Evolutionary conservation across 192 early-diverging fungal species (phyloP), one percentile per base, ranked within the genome.

Genomic region (Coemansia sp.): DNA sequence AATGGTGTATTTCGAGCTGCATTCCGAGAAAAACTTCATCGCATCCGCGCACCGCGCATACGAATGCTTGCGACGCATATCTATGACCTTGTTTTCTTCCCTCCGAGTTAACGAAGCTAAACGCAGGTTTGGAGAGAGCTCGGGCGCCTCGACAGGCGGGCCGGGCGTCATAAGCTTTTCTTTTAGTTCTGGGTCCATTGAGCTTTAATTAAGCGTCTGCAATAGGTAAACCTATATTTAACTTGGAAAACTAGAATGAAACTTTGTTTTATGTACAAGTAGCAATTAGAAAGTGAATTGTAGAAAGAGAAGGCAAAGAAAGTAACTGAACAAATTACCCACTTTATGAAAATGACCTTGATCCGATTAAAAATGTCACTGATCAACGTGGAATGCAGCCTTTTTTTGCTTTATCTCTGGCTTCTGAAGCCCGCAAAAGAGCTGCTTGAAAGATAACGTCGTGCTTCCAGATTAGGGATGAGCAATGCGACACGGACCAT

Each of bases 1-100:
- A 17, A 82, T 60, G 4, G 79, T 82, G 73, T 82, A 72, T 31
- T 76, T 54, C 17, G 74, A 33, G 62, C 79, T 82, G 54, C 79
- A 82, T 51, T 82, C 71, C 20, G 73, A 70, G 45, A 82, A 82
- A 42, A 66, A 29, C 28, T 61, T 64, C 71, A 82, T 65, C 2
- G 73, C 61, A 5, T 70, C 68, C 4, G 60, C 60, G 59, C 79
- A 82, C 20, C 73, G 66, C 3, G 50, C 36, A 40, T 64, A 73
- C 17, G 79, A 59, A 16, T 82, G 79, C 64, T 76, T 67, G 32
- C 79, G 79, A 56, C 66, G 68, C 64, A 82, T 51, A 16, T 82
- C 73, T 7, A 73, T 76, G 12, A 82, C 79, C 14, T 60, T 36
- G 60, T 82, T 76, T 38, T 82, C 79, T 31, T 73, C 73, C 5